Percentiles rank a stretch among this genome's conserved stretches.
These are phyloP conservation scores for Candida berthetii DNA, from an alignment of 805 yeast species.

Conservation along the genomic window DNA sequence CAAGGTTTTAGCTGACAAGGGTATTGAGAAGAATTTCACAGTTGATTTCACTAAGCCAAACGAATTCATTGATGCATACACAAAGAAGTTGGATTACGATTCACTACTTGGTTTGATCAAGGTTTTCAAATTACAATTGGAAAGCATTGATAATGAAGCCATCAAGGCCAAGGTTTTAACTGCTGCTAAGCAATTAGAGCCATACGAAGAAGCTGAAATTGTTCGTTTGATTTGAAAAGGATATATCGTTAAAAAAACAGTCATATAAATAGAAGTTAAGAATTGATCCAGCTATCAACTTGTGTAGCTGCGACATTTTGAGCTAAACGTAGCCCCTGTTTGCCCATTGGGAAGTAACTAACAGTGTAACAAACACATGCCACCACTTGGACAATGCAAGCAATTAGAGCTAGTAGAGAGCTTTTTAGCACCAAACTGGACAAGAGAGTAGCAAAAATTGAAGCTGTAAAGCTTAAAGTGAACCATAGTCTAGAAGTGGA, in stretches of 20 bases:
- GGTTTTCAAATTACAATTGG: conserved; percentile 10
- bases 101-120: conserved; percentile 11
- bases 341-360: conserved; percentile 95
- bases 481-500: conserved; percentile 76
- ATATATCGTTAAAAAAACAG: neutral
- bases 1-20: conserved; percentile 17
- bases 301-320: conserved; percentile 51
- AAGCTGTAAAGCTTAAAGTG: conserved; percentile 72
- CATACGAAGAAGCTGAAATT: conserved; percentile 3
- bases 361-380: conserved; percentile 88
- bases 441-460: conserved; percentile 73
- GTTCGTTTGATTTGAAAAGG: neutral
- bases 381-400: conserved; percentile 70
- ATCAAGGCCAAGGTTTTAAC: conserved; percentile 9
- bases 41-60: conserved; percentile 10
- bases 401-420: conserved; percentile 68
- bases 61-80: conserved; percentile 8
- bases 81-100: conserved; percentile 5
- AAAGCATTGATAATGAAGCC: conserved; percentile 9
- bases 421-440: conserved; percentile 64
- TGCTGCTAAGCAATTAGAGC: conserved; percentile 10
- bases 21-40: conserved; percentile 17
- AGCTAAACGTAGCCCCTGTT: conserved; percentile 60
- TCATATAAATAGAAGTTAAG: neutral
- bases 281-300: conserved; percentile 13